Conservation (phyloP, 495 filamentous ascomycete genomes). For the Penicillium antarcticum region DNA sequence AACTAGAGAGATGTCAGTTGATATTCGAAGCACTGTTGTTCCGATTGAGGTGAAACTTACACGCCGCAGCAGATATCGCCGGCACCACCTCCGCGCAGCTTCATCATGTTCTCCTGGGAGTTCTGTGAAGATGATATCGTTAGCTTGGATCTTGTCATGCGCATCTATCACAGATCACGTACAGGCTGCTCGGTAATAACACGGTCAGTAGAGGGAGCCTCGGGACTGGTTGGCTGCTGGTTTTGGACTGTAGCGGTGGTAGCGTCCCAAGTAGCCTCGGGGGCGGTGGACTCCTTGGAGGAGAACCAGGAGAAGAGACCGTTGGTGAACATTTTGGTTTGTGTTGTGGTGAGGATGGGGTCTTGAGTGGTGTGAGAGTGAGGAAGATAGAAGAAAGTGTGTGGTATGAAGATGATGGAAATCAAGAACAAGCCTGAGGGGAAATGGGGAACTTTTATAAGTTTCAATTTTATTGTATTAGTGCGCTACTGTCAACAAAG, state of each 20-base stretch:
- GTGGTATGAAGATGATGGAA: neutral
- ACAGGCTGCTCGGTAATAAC: constrained; percentile 38
- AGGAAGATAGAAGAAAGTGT: neutral
- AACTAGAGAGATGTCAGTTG: constrained; percentile 20
- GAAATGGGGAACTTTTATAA: neutral
- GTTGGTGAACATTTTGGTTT: constrained; percentile 38
- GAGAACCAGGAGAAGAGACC: constrained; percentile 32
- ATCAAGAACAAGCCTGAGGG: neutral
- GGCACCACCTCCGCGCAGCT: constrained; percentile 41
- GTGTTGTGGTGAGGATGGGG: neutral
- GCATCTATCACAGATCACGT: constrained; percentile 3
- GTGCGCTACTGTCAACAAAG: too few relatives aligned
- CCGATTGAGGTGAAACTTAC: constrained; percentile 18
- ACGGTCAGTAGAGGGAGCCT: constrained; percentile 24
- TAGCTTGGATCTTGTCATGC: neutral
- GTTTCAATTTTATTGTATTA: too few relatives aligned
- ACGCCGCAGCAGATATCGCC: constrained; percentile 45
- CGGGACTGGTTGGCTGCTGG: constrained; percentile 34
- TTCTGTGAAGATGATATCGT: constrained; percentile 15
- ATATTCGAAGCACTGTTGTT: neutral
- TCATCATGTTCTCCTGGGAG: constrained; percentile 36
- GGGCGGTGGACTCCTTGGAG: constrained; percentile 27
- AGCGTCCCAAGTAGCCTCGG: constrained; percentile 28
- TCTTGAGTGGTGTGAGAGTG: neutral
- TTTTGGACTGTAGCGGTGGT: constrained; percentile 32